Base-by-base conservation (phyloP, 2,329 filamentous ascomycete genomes). In the Lecanicillium sp. region DNA sequence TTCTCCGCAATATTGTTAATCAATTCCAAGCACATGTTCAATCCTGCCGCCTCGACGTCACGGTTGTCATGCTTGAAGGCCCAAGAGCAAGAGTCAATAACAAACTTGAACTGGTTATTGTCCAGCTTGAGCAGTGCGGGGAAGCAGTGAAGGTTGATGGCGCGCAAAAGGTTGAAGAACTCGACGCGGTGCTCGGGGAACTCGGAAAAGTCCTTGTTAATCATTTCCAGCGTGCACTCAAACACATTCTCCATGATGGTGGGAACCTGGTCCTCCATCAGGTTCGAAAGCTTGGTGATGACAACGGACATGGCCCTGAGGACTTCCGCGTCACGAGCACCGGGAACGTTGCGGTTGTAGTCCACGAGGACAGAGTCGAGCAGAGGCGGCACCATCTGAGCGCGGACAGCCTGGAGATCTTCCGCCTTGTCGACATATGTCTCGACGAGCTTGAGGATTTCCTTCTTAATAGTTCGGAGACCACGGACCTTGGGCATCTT, bases 21-120 rank as follows among this genome's bases (percentile, higher is more conserved):
- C 48, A 98, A 73, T 66, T 98, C 92, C 49, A 95, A 79, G 61
- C 90, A 97, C 92, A 98, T 98, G 64, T 89, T 92, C 44, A 98
- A 78, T 44, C 92, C 92, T 29, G 92, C 94, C 49, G 86, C 87
- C 64, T 98, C 92, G 20, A 98, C 92, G 57, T 96, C 88, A 44
- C 92, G 85, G 66, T 98, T 98, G 68, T 98, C 92, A 64, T 98
- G 92, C 71, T 98, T 98, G 71, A 90, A 96, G n/a, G 94, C 92
- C 94, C 92, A 98, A 74, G 97, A 88, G 72, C 94, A 98, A 27
- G 90, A 94, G 62, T 98, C 92, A 49, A 98, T 97, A 53, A 98
- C 89, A 57, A 97, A 94, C 68, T 98, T 98, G 79, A 98, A 98
- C 58, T 96, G 92, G 43, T 87, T 81, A 55, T 87, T 90, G 58